Evolutionary conservation across 2,329 filamentous ascomycete species (phyloP).

Genomic region (Penicillium fuscoglaucum): DNA sequence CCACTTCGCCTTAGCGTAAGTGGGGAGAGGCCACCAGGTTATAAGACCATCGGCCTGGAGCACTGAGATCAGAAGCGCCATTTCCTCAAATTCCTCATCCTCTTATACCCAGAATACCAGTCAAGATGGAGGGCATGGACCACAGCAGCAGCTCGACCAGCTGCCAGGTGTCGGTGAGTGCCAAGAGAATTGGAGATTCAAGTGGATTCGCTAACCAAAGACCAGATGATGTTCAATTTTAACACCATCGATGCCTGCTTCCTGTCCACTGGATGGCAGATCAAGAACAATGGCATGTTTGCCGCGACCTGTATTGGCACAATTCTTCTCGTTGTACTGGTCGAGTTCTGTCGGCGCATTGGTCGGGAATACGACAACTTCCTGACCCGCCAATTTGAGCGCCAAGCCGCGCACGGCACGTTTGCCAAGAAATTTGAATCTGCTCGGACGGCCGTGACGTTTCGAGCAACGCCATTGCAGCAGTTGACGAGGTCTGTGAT

Average conservation of each 20-base stretch:
- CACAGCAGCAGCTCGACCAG: slow-evolving; percentile 18
- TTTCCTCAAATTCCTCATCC: neutral
- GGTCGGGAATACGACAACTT: slow-evolving; percentile 21
- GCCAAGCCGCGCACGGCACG: slow-evolving; percentile 20
- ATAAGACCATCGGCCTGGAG: slow-evolving; percentile 1
- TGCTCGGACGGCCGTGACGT: slow-evolving; percentile 8
- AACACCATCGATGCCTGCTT: slow-evolving; percentile 32
- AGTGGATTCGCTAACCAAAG: slow-evolving; percentile 4
- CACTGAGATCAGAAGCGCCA: neutral
- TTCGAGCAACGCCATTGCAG: slow-evolving; percentile 21
- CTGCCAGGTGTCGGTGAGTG: slow-evolving; percentile 32
- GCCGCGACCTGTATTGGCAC: slow-evolving; percentile 21
- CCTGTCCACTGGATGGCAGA: slow-evolving; percentile 23
- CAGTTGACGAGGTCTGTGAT: slow-evolving; percentile 18
- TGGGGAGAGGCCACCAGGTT: slow-evolving; percentile 1
- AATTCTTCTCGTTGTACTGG: slow-evolving; percentile 18
- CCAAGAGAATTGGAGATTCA: slow-evolving; percentile 11
- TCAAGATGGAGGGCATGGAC: slow-evolving; percentile 22
- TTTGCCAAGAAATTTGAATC: slow-evolving; percentile 12
- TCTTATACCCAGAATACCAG: neutral
- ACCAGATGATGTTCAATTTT: slow-evolving; percentile 35
- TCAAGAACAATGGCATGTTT: slow-evolving; percentile 24
- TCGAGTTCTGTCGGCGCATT: slow-evolving; percentile 18
- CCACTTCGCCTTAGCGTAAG: slow-evolving; percentile 5
- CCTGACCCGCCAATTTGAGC: slow-evolving; percentile 22